A percentile compares a stretch with the other conserved stretches of the same genome.
phyloP scores from a whole-genome alignment of 305 asterid genomes.

The Coffea humblotiana region DNA sequence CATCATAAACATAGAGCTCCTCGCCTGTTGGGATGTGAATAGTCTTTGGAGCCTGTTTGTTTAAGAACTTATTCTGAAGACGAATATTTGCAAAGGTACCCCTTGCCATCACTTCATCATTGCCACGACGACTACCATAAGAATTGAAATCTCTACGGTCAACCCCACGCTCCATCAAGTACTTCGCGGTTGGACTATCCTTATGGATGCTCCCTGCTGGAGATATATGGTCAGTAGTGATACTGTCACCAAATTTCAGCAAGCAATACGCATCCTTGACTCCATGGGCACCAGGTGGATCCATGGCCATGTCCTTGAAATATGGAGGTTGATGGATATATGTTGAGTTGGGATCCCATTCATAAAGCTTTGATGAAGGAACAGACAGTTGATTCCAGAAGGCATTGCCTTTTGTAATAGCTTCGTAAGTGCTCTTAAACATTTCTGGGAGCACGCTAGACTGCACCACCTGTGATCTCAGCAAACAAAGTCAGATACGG shows the following conservation, averaged over 20 bases:
- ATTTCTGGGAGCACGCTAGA: slow-evolving; percentile 91
- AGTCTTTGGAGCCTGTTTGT: too few species aligned
- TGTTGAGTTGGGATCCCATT: slow-evolving; percentile 75
- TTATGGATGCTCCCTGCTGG: slow-evolving; percentile 96
- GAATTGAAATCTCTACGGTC: too few species aligned
- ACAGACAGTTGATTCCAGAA: slow-evolving; percentile 78
- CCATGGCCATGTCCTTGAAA: slow-evolving; percentile 76
- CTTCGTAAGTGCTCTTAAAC: slow-evolving; percentile 85
- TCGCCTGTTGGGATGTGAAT: too few species aligned
- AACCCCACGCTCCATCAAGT: slow-evolving; percentile 31
- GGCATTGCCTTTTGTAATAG: slow-evolving; percentile 82
- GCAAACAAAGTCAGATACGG: slow-evolving; percentile 7
- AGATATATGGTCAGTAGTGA: slow-evolving; percentile 93
- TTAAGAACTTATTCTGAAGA: too few species aligned
- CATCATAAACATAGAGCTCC: too few species aligned
- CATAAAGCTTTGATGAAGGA: slow-evolving; percentile 70
- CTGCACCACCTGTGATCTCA: slow-evolving; percentile 68
- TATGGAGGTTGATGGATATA: slow-evolving; percentile 96
- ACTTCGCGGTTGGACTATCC: slow-evolving; percentile 89
- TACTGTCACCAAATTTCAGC: slow-evolving; percentile 87
- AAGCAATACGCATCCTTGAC: slow-evolving; percentile 86
- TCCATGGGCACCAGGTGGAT: slow-evolving; percentile 79
- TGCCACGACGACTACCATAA: too few species aligned
- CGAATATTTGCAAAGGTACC: too few species aligned
- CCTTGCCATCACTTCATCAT: too few species aligned